Evolutionary conservation across 2,329 filamentous ascomycete species (phyloP), one percentile per base, ranked within the genome.

Genomic region (Aspergillus sp.): DNA sequence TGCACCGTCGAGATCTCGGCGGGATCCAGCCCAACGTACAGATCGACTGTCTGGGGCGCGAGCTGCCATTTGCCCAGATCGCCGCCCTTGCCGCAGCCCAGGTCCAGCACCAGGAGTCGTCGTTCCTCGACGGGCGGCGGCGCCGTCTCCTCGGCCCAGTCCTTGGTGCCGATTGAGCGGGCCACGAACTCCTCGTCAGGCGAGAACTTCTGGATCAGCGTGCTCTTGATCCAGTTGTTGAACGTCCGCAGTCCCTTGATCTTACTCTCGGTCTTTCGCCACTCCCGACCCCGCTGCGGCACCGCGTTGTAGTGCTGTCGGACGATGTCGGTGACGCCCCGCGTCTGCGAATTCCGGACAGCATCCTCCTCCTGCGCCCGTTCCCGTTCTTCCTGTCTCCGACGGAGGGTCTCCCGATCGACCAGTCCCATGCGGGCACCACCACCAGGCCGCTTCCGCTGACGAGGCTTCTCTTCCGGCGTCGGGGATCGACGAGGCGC

Each of bases 211-310:
- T 98, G 93, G 67, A 99, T 98, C 67, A 98, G 86, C 53, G 91
- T 94, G 72, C 92, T 96, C 82, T 99, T 99, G 78, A 99, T 86
- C 95, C 95, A 99, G 77, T 99, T 99, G 80, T 99, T 99, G 82
- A 96, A 95, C 66, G 90, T 91, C 55, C 95, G 87, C 55, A 99
- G 81, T 0, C 95, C 95, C 78, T 96, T 96, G 81, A 99, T 99
- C 70, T 91, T 90, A 75, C 91, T 96, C 70, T 96, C 92, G 6
- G 92, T 96, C 73, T 90, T 92, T 53, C 95, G 87, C 94, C 95
- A 99, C 71, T 97, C 92, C 56, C 94, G 87, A 12, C 95, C 95
- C 31, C 93, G 87, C 79, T 99, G 90, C 0, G 94, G 94, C 0
- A 98, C 94, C 42, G 90, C 89, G 77, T 99, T 99, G 83, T 99